Percentiles rank a stretch among this genome's conserved stretches.
phyloP scores from a whole-genome alignment of 352 stramenopile genomes.

The Pelagophyceae sp. region DNA sequence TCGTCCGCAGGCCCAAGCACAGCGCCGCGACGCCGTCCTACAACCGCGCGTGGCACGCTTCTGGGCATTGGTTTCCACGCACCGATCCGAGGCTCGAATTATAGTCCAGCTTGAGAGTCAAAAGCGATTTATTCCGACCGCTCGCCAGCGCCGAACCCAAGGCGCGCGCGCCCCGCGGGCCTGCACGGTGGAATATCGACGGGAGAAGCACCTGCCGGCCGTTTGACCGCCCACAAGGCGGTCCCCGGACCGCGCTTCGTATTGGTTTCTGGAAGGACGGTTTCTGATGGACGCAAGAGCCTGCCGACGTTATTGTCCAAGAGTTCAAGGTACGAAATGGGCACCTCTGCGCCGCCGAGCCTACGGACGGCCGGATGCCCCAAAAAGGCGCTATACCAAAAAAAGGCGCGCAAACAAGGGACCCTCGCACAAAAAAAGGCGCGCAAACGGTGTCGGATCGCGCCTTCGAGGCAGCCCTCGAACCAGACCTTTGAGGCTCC shows the following conservation, averaged over 20 bases:
- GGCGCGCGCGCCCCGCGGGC: neutral
- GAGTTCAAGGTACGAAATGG: slow-evolving; percentile 39
- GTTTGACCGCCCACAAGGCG: no score
- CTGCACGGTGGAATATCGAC: no score
- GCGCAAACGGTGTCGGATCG: no score
- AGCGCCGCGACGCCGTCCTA: slow-evolving; percentile 30
- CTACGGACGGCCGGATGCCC: no score
- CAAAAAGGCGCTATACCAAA: no score
- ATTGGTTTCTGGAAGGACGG: no score
- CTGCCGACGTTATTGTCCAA: slow-evolving; percentile 40
- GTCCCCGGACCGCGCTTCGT: no score
- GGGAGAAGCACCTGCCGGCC: no score
- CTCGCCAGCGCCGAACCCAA: slow-evolving; percentile 22
- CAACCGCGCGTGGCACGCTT: neutral
- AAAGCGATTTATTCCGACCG: slow-evolving; percentile 25
- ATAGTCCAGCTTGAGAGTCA: slow-evolving; percentile 43
- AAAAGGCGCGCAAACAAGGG: no score
- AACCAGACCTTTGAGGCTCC: no score
- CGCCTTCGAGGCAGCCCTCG: no score
- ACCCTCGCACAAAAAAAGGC: no score
- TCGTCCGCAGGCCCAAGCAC: slow-evolving; percentile 39
- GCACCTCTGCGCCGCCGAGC: slow-evolving; percentile 37
- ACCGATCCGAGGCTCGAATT: slow-evolving; percentile 33
- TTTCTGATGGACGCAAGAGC: slow-evolving; percentile 18
- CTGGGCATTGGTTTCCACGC: slow-evolving; percentile 13